A percentile compares a stretch with the other conserved stretches of the same genome.
Evolutionary conservation across 2,329 filamentous ascomycete genomes (phyloP).

Genomic region (Scedosporium minutisporum): DNA sequence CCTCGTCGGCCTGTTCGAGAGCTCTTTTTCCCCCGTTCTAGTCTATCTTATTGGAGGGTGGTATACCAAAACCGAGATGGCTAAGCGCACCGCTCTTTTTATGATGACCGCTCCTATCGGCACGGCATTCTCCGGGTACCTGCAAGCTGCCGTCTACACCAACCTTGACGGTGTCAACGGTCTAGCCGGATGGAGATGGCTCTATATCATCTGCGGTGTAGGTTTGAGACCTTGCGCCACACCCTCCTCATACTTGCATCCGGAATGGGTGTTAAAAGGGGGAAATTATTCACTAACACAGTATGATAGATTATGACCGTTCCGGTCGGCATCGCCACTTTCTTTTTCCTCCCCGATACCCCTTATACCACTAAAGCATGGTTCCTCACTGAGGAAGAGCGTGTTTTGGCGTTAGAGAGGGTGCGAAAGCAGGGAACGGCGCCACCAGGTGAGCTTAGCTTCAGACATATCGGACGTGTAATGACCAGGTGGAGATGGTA

Average conservation of each 20-base stretch:
- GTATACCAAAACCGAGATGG: conserved; percentile 49
- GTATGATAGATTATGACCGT: conserved; percentile 8
- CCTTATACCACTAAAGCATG: conserved; percentile 3
- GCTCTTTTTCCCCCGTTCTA: conserved; percentile 45
- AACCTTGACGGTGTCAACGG: conserved; percentile 24
- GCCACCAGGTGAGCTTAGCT: not conserved
- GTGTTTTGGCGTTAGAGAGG: not conserved
- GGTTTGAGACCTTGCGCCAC: not conserved
- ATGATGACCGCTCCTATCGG: conserved; percentile 46
- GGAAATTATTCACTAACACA: not conserved
- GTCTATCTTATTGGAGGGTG: conserved; percentile 45
- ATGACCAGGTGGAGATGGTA: conserved; percentile 1
- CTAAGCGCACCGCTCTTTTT: conserved; percentile 46
- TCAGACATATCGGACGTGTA: not conserved
- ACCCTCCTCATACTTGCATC: not conserved
- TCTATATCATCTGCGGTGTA: conserved; percentile 19
- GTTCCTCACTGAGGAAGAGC: conserved; percentile 5
- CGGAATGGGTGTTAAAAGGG: not conserved
- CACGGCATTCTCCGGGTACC: conserved; percentile 25
- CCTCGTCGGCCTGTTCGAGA: conserved; percentile 44
- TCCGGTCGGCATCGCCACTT: conserved; percentile 31
- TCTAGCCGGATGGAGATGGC: conserved; percentile 25
- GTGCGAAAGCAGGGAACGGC: conserved; percentile 3
- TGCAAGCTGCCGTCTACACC: conserved; percentile 15
- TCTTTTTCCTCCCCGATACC: conserved; percentile 39